A percentile compares a stretch with the other conserved stretches of the same genome.
phyloP scores from a whole-genome alignment of 768 basidiomycete genomes.

The Xanthoconium stramineum region DNA sequence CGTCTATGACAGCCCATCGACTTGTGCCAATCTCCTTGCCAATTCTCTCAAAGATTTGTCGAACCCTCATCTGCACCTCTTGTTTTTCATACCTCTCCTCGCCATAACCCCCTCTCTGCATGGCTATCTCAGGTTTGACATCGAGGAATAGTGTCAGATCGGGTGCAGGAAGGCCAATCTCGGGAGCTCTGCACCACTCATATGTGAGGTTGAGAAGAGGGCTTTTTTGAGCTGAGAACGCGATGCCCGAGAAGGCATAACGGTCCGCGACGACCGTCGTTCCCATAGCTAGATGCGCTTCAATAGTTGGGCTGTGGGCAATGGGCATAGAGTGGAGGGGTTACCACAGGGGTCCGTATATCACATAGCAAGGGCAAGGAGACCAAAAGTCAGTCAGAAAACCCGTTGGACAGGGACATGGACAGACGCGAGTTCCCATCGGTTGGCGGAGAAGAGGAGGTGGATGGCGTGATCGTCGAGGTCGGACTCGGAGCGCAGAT shows the following conservation, averaged over 20 bases:
- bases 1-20: slow-evolving; percentile 61
- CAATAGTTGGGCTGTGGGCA: slow-evolving; percentile 53
- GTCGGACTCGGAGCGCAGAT: slow-evolving; percentile 79
- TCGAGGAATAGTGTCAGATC: slow-evolving; percentile 89
- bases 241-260: slow-evolving; percentile 95
- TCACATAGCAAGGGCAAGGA: too few relatives aligned
- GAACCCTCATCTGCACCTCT: slow-evolving; percentile 68
- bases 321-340: not conserved
- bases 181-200: slow-evolving; percentile 84
- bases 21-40: slow-evolving; percentile 45
- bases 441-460: slow-evolving; percentile 92
- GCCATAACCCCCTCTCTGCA: slow-evolving; percentile 75
- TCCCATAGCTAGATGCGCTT: slow-evolving; percentile 54
- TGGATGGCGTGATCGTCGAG: slow-evolving; percentile 92
- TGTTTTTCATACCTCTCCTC: slow-evolving; percentile 84
- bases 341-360: too few relatives aligned
- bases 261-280: slow-evolving; percentile 84
- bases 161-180: slow-evolving; percentile 83
- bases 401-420: not conserved
- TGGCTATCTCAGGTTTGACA: slow-evolving; percentile 67
- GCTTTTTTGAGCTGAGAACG: slow-evolving; percentile 69
- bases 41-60: slow-evolving; percentile 56
- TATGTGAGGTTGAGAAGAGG: slow-evolving; percentile 49
- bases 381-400: not conserved
- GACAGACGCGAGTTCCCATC: slow-evolving; percentile 90